Base-by-base conservation (phyloP, 768 basidiomycete genomes). In the Podaxis sp. region DNA sequence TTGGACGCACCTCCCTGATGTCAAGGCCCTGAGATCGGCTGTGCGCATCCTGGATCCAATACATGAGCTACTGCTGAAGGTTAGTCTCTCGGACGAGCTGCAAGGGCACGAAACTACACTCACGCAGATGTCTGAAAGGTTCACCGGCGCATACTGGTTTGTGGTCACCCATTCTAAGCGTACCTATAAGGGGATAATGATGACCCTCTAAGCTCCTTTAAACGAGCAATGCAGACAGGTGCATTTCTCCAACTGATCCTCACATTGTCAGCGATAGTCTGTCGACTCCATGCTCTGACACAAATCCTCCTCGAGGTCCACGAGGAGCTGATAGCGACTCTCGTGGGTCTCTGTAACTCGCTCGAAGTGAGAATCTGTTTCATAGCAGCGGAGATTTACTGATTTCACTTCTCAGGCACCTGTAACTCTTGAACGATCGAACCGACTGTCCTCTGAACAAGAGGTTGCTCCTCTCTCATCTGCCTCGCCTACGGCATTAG, bases 231-330 rank as follows among this genome's bases (percentile, higher is more conserved):
- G 79, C 89, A 88, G 70, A 82, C 84, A 0, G 90, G 87, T 17
- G 87, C 90, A 17, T 94, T 94, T 68, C 76, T 89, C 12, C 88
- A 89, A 64, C 70, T 90, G 15, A 73, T 87, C n/a, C 69, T 94
- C 51, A 76, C 84, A 4, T 77, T 93, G 46, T 76, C 79, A 24
- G 89, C 86, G 12, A 81, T 90, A 41, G 74, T 82, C 49, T 88
- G 88, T 2, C 81, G 91, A 61, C 72, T 90, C 70, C 75, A 74
- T 26, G 68, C 72, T 3, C 69, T 89, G 33, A 70, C 79, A 24
- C 67, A 72, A 40, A 84, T 86, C 64, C 64, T 88, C 1, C 67
- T 70, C 1, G 77, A 80, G 8, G 72, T 72, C 44, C 67, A 84
- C 4, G 67, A 46, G 33, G 64, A 68, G n/a, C 49, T 70, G 6